These are phyloP conservation scores for Peniophora sp. DNA, from an alignment of 1,284 basidiomycete species.

Conservation along the genomic window DNA sequence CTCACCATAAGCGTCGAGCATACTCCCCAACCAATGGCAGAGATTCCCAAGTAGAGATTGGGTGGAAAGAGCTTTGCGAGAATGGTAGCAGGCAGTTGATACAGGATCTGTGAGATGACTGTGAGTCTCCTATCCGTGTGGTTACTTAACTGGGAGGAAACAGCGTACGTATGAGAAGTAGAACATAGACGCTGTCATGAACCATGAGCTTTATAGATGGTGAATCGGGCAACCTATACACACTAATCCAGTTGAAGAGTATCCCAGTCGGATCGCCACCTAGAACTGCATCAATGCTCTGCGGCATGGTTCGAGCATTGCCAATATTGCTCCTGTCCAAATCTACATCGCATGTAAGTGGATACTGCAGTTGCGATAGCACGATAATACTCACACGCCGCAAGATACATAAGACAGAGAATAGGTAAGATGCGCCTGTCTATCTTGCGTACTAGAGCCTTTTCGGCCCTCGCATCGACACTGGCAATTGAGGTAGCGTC, in stretches of 20 bases:
- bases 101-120: neutral
- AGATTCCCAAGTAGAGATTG: neutral
- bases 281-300: conserved; percentile 50
- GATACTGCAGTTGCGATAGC: neutral
- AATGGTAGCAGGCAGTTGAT: neutral
- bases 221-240: no score
- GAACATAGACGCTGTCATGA: conserved; percentile 39
- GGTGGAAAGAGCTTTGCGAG: neutral
- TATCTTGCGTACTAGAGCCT: conserved; percentile 58
- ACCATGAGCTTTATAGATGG: no score
- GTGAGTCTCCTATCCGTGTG: neutral
- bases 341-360: conserved; percentile 27
- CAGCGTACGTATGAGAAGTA: conserved; percentile 65
- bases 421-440: conserved; percentile 65
- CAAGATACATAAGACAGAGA: conserved; percentile 64
- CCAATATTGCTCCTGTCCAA: conserved; percentile 71
- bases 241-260: conserved; percentile 65
- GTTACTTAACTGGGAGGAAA: neutral
- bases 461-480: conserved; percentile 23
- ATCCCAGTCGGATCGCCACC: conserved; percentile 59
- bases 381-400: conserved; percentile 47
- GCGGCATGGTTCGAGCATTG: conserved; percentile 65
- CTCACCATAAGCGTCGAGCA: neutral
- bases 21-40: neutral
- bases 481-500: neutral